Conservation (phyloP, 2,329 filamentous ascomycete species). For the Shiraia sp. region DNA sequence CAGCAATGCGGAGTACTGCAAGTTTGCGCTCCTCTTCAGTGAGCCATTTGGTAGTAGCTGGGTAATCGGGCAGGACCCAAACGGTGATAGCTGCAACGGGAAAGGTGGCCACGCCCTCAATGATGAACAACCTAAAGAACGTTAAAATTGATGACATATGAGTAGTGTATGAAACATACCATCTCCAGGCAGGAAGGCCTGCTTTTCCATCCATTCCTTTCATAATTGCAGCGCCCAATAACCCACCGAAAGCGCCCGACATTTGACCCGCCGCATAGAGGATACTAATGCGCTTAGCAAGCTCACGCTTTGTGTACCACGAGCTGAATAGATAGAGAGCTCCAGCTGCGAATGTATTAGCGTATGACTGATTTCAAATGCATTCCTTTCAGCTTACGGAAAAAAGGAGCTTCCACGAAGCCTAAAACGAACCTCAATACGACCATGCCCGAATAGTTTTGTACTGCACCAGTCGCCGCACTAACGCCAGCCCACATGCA, state of each 20-base stretch:
- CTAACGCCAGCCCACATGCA: conserved; percentile 10
- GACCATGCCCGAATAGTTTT: conserved; percentile 9
- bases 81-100: conserved; percentile 35
- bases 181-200: conserved; percentile 43
- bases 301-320: conserved; percentile 59
- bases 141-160: too few species aligned
- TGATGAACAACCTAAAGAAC: conserved; percentile 28
- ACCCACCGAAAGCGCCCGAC: conserved; percentile 55
- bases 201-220: conserved; percentile 34
- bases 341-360: conserved; percentile 18
- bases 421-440: conserved; percentile 13
- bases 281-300: conserved; percentile 56
- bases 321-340: conserved; percentile 29
- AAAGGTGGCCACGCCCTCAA: conserved; percentile 13
- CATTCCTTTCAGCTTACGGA: neutral
- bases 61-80: conserved; percentile 54
- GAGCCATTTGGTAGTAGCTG: conserved; percentile 52
- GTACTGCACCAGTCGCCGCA: conserved; percentile 1
- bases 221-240: conserved; percentile 58
- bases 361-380: neutral
- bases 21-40: conserved; percentile 43
- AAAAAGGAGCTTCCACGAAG: conserved; percentile 16
- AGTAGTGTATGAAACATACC: too few species aligned
- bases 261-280: conserved; percentile 58
- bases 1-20: conserved; percentile 7